These are phyloP conservation scores for Trypanosomatidae sp. DNA, from an alignment of 208 protist species.

Conservation along the genomic window DNA sequence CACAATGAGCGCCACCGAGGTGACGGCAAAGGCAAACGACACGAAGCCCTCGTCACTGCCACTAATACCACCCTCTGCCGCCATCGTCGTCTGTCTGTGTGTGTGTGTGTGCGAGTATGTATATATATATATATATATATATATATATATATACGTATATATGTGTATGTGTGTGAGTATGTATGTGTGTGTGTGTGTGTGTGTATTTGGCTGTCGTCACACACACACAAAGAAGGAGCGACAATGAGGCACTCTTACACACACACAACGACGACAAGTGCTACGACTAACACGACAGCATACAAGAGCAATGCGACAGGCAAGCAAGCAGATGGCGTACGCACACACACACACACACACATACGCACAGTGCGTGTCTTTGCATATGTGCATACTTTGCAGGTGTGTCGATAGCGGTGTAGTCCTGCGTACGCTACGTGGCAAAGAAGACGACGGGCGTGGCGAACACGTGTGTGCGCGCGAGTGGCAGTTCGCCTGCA, in stretches of 20 bases:
- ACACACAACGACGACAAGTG: too few species aligned
- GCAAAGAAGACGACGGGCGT: slow-evolving; percentile 79
- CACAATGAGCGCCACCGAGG: slow-evolving; percentile 69
- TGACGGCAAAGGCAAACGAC: slow-evolving; percentile 77
- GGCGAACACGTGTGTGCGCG: slow-evolving; percentile 34
- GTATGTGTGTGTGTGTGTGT: not conserved
- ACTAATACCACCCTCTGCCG: slow-evolving; percentile 39
- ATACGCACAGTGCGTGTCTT: too few species aligned
- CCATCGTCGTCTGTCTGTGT: slow-evolving; percentile 8
- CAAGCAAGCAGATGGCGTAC: too few species aligned
- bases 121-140: not conserved
- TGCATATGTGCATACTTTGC: too few species aligned
- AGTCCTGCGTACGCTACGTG: slow-evolving; percentile 10
- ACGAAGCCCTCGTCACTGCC: slow-evolving; percentile 84
- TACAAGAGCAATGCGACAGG: too few species aligned
- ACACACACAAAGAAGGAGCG: too few species aligned
- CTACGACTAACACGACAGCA: too few species aligned
- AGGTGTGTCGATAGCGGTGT: not conserved
- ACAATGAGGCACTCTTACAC: too few species aligned
- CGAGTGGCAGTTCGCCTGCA: slow-evolving; percentile 65
- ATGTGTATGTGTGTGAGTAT: too few species aligned
- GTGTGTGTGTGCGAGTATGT: too few species aligned
- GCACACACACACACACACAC: too few species aligned
- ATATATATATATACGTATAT: not conserved
- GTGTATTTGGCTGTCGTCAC: not conserved